Conservation (phyloP, 2,329 filamentous ascomycete genomes). For the Fusarium torreyae region DNA sequence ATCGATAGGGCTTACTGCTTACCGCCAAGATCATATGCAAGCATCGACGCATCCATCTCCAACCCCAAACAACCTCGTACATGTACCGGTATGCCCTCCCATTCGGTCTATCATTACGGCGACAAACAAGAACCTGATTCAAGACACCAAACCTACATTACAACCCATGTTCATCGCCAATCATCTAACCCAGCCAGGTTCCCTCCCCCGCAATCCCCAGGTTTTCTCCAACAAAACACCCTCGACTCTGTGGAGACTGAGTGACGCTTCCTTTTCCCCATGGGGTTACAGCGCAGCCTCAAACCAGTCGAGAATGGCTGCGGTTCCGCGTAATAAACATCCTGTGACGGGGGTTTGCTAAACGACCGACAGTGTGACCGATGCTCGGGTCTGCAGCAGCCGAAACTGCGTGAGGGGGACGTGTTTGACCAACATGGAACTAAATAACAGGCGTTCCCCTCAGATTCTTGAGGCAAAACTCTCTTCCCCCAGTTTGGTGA, state of each 20-base stretch:
- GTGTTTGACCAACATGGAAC: not conserved
- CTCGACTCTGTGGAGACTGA: slow-evolving; percentile 9
- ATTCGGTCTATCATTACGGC: slow-evolving; percentile 44
- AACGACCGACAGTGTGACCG: not conserved
- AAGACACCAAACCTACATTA: slow-evolving; percentile 9
- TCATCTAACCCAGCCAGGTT: slow-evolving; percentile 13
- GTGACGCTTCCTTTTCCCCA: slow-evolving; percentile 32
- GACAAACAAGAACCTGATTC: slow-evolving; percentile 30
- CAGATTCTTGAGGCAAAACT: not conserved
- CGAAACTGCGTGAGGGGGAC: slow-evolving; percentile 21
- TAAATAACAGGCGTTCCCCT: slow-evolving; percentile 21
- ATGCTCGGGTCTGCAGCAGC: slow-evolving; percentile 34
- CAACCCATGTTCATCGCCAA: slow-evolving; percentile 16
- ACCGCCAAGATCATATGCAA: not conserved
- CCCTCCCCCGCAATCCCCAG: slow-evolving; percentile 42
- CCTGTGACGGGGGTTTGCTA: too few species aligned
- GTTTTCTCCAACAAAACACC: slow-evolving; percentile 40
- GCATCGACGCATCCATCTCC: not conserved
- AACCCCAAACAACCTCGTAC: not conserved
- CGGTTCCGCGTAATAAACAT: too few species aligned
- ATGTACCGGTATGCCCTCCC: slow-evolving; percentile 7
- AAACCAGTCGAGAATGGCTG: too few species aligned
- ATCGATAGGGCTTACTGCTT: not conserved
- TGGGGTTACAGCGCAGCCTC: slow-evolving; percentile 26
- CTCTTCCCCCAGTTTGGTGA: not conserved